Conservation (phyloP, 2,329 filamentous ascomycete species). For the Pyrenophora tritici-repentis region DNA sequence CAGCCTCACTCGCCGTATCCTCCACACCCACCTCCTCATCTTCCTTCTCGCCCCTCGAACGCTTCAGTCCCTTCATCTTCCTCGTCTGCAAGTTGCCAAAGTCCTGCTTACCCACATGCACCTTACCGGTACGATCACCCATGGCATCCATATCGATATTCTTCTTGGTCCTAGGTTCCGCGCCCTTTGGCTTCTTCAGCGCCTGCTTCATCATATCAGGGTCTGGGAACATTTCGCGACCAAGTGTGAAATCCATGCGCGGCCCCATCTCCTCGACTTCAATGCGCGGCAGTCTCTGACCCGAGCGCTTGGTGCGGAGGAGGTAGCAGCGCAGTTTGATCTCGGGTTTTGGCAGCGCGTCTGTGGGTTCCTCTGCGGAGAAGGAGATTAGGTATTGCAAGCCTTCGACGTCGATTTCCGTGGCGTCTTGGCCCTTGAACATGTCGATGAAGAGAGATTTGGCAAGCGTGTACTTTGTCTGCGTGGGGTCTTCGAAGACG, state of each 20-base stretch:
- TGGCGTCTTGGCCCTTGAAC: constrained; percentile 80
- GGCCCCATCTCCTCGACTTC: constrained; percentile 96
- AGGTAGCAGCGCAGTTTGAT: constrained; percentile 79
- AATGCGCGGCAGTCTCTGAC: constrained; percentile 84
- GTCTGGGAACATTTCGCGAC: constrained; percentile 79
- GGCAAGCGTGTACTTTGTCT: constrained; percentile 79
- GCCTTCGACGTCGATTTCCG: constrained; percentile 91
- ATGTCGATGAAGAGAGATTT: constrained; percentile 89
- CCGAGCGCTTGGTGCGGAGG: constrained; percentile 82
- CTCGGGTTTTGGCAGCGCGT: constrained; percentile 50
- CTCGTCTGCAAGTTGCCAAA: constrained; percentile 85
- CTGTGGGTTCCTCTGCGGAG: constrained; percentile 65
- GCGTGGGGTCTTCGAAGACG: constrained; percentile 80
- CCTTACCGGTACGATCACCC: constrained; percentile 93
- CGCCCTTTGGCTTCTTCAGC: constrained; percentile 79
- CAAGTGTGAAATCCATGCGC: constrained; percentile 87
- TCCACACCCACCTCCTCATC: constrained; percentile 42
- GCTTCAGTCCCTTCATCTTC: constrained; percentile 99
- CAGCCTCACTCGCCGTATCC: constrained; percentile 26
- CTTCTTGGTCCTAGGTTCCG: constrained; percentile 85
- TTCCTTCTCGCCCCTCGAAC: constrained; percentile 59
- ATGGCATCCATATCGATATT: constrained; percentile 90
- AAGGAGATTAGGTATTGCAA: constrained; percentile 88
- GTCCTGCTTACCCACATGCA: constrained; percentile 91
- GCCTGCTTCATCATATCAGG: constrained; percentile 83